phyloP scores from a whole-genome alignment of 2,329 filamentous ascomycete genomes.

The Stachybotrys chartarum region DNA sequence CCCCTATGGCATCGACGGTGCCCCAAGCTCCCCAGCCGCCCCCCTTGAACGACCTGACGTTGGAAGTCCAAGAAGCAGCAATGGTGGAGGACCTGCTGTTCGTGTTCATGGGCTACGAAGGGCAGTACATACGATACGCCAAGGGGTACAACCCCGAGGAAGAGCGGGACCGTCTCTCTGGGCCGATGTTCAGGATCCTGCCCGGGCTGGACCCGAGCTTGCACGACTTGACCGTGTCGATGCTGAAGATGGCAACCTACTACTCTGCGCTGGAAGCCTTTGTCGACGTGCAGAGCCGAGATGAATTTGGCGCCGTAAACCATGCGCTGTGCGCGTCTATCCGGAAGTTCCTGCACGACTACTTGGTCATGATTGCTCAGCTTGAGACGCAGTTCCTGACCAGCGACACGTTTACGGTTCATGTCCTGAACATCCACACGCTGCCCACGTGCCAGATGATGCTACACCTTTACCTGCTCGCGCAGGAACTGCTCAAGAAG shows the following conservation, averaged over 20 bases:
- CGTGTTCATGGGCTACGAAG: slow-evolving; percentile 97
- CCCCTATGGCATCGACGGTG: slow-evolving; percentile 71
- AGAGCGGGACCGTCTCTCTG: slow-evolving; percentile 80
- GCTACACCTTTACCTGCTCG: slow-evolving; percentile 79
- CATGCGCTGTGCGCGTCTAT: slow-evolving; percentile 95
- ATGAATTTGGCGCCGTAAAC: slow-evolving; percentile 90
- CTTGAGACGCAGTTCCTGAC: slow-evolving; percentile 89
- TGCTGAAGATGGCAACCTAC: slow-evolving; percentile 91
- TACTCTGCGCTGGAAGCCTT: slow-evolving; percentile 89
- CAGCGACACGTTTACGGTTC: slow-evolving; percentile 81
- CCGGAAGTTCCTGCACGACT: slow-evolving; percentile 85
- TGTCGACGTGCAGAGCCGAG: slow-evolving; percentile 86
- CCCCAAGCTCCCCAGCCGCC: slow-evolving; percentile 63
- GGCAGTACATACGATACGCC: slow-evolving; percentile 88
- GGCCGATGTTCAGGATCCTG: slow-evolving; percentile 72
- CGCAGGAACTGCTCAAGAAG: slow-evolving; percentile 78
- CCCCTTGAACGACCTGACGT: slow-evolving; percentile 62
- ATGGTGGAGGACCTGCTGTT: slow-evolving; percentile 88
- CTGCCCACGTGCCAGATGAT: slow-evolving; percentile 88
- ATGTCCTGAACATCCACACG: slow-evolving; percentile 87
- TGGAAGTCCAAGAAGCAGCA: slow-evolving; percentile 77
- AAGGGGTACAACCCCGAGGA: slow-evolving; percentile 75
- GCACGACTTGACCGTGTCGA: slow-evolving; percentile 76
- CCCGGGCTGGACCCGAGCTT: slow-evolving; percentile 85
- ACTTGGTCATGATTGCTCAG: slow-evolving; percentile 85